Evolutionary conservation across 768 basidiomycete genomes (phyloP).

Genomic region (Rhodosporidiobolus sp.): DNA sequence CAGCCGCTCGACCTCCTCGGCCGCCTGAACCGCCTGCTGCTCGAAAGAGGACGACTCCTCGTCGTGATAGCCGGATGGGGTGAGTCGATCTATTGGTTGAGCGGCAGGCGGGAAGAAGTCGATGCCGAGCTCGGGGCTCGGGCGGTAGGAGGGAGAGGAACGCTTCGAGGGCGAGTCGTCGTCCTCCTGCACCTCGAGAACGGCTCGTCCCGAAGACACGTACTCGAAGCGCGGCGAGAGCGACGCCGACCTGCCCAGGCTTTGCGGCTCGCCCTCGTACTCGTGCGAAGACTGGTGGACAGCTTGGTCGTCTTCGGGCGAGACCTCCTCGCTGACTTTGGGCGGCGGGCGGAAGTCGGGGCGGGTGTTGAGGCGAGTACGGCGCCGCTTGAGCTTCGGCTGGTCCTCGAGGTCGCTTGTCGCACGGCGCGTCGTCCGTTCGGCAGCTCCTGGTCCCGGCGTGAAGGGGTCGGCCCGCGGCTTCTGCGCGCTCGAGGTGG

Average conservation of each 20-base stretch:
- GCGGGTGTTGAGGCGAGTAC: not conserved
- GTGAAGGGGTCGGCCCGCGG: not conserved
- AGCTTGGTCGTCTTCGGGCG: not conserved
- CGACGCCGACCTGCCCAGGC: not conserved
- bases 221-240: not conserved
- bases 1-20: too few species aligned
- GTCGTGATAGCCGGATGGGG: not conserved
- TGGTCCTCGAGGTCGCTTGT: not conserved
- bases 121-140: not conserved
- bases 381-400: slow-evolving; percentile 2
- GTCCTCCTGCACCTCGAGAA: too few species aligned
- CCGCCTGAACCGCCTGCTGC: too few species aligned
- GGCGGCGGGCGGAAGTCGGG: not conserved
- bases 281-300: slow-evolving; percentile 1
- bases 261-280: not conserved
- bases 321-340: not conserved
- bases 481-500: not conserved
- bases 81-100: not conserved
- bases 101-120: not conserved
- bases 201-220: not conserved
- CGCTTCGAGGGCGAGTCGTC: not conserved
- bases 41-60: not conserved
- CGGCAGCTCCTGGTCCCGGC: not conserved
- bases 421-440: not conserved
- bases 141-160: not conserved